Percentiles rank a stretch among this genome's conserved stretches.
Evolutionary conservation across 2,329 filamentous ascomycete species (phyloP).

Genomic region (Apiospora sp.): DNA sequence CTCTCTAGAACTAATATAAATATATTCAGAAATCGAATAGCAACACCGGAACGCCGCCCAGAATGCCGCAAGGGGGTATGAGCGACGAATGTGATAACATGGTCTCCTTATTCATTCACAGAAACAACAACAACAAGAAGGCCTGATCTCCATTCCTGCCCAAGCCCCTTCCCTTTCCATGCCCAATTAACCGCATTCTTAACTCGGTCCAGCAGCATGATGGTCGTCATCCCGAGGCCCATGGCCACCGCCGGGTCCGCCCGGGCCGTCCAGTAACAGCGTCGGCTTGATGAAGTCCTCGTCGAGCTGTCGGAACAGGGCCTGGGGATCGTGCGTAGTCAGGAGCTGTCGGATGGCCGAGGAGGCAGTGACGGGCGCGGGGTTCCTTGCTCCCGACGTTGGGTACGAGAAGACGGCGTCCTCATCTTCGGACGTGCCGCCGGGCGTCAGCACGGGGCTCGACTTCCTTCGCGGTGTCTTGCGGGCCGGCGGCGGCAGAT

Average conservation of each 20-base stretch:
- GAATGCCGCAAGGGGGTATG: neutral
- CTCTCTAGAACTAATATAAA: neutral
- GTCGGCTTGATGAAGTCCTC: slow-evolving; percentile 96
- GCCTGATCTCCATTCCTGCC: neutral
- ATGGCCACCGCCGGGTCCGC: slow-evolving; percentile 11
- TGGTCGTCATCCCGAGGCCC: slow-evolving; percentile 35
- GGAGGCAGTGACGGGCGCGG: slow-evolving; percentile 69
- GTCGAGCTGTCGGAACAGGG: slow-evolving; percentile 90
- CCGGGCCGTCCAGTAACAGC: slow-evolving; percentile 76
- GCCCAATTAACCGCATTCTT: neutral
- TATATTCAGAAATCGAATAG: slow-evolving; percentile 2
- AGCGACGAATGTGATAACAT: neutral
- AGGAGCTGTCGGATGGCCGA: slow-evolving; percentile 83
- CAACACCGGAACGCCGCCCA: slow-evolving; percentile 14
- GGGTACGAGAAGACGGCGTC: slow-evolving; percentile 45
- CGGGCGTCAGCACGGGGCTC: slow-evolving; percentile 48
- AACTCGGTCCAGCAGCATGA: slow-evolving; percentile 33
- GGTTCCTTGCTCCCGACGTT: slow-evolving; percentile 43
- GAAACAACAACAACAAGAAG: neutral
- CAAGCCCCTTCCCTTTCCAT: neutral
- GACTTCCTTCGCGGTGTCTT: slow-evolving; percentile 49
- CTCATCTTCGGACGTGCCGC: slow-evolving; percentile 37
- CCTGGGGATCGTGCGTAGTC: slow-evolving; percentile 86
- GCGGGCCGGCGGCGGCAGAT: slow-evolving; percentile 68
- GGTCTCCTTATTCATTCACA: neutral